phyloP scores from a whole-genome alignment of 1,139 yeast genomes.

The Debaryomycetaceae sp. region DNA sequence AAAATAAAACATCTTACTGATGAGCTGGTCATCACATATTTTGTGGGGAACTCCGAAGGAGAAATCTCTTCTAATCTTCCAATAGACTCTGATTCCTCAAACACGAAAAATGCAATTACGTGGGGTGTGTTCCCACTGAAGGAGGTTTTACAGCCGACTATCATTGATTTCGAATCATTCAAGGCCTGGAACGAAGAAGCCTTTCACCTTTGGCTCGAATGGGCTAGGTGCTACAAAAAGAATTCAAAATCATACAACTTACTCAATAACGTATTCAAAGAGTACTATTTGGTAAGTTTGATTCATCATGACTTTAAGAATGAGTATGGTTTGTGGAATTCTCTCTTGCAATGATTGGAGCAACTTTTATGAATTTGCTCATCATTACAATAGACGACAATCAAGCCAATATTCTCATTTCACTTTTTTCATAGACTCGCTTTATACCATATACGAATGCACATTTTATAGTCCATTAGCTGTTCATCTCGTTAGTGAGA shows the following conservation, averaged over 20 bases:
- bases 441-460: background rate
- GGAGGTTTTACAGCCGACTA: slow-evolving; percentile 84
- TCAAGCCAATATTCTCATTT: background rate
- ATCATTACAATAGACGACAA: background rate
- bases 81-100: slow-evolving; percentile 19
- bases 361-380: background rate
- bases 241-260: slow-evolving; percentile 54
- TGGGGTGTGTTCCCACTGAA: slow-evolving; percentile 95
- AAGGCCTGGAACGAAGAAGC: slow-evolving; percentile 95
- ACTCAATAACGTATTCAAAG: slow-evolving; percentile 56
- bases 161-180: slow-evolving; percentile 83
- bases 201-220: slow-evolving; percentile 83
- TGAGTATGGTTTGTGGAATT: slow-evolving; percentile 76
- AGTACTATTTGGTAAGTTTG: slow-evolving; percentile 74
- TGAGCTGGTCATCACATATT: slow-evolving; percentile 57
- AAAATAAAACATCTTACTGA: slow-evolving; percentile 44
- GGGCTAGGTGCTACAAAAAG: slow-evolving; percentile 78
- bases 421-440: no score
- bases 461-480: slow-evolving; percentile 3
- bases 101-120: slow-evolving; percentile 71
- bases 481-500: slow-evolving; percentile 19
- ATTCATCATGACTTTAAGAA: slow-evolving; percentile 81
- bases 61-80: slow-evolving; percentile 60
- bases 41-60: slow-evolving; percentile 61
- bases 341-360: slow-evolving; percentile 37